These are phyloP conservation scores for Auriscalpium vulgare DNA, from an alignment of 768 basidiomycete genomes.

Conservation along the genomic window DNA sequence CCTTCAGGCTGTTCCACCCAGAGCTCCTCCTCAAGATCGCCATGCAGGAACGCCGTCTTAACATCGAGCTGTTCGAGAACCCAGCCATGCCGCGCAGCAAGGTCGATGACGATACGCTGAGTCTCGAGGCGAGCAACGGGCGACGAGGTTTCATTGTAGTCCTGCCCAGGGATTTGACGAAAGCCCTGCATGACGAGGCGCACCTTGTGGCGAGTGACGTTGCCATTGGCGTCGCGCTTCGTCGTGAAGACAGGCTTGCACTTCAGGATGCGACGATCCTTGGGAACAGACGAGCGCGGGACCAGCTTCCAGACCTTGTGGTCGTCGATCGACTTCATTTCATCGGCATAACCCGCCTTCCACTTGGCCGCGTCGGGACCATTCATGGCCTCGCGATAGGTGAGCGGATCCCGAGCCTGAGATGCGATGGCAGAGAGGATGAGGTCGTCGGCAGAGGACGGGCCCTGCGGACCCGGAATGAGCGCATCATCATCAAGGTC, in stretches of 20 bases:
- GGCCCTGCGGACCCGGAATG: neutral
- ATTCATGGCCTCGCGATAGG: neutral
- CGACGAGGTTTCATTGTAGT: conserved; percentile 22
- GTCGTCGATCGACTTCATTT: neutral
- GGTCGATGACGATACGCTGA: conserved; percentile 22
- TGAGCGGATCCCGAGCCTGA: neutral
- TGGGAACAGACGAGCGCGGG: neutral
- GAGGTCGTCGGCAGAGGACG: too few species aligned
- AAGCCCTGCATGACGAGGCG: conserved; percentile 29
- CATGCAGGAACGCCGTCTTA: conserved; percentile 32
- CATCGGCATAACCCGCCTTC: neutral
- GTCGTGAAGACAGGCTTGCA: conserved; percentile 23
- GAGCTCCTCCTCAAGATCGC: conserved; percentile 28
- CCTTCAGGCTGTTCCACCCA: conserved; percentile 36
- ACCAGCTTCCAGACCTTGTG: neutral
- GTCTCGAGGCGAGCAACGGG: conserved; percentile 14
- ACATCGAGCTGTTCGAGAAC: conserved; percentile 36
- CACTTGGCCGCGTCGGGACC: neutral
- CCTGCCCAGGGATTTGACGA: conserved; percentile 24
- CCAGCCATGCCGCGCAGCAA: conserved; percentile 28
- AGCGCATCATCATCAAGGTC: neutral
- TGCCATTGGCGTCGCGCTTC: conserved; percentile 25
- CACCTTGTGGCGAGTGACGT: conserved; percentile 23
- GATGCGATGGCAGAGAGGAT: neutral
- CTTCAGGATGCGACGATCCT: neutral